Evolutionary conservation across 2,329 filamentous ascomycete species (phyloP), one percentile per base, ranked within the genome.

Genomic region (Cryphonectria nitschkei): DNA sequence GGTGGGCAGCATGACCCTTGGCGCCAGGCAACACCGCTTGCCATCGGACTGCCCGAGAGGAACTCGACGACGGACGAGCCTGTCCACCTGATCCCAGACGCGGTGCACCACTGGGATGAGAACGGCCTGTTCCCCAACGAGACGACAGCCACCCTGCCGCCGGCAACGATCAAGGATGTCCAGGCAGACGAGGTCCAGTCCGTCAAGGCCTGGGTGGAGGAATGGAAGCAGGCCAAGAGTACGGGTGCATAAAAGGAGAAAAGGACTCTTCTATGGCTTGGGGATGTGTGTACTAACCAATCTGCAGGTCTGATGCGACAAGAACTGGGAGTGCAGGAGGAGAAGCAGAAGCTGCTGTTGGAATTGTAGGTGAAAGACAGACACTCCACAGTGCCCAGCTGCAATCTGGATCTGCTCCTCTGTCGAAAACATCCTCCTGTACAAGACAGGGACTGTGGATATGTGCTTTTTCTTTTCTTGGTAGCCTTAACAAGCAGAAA

Each of bases 101-200:
- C 88, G 0, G 92, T 95, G 29, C 93, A 97, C 79, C 93, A 95
- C 78, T 96, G 92, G 91, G 92, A 93, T 74, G 90, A 92, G 81
- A 91, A 92, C 74, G 89, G 90, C 0, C 75, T 92, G n/a, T 88
- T 90, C 65, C 79, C 83, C 0, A 90, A 90, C 70, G 84, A 92
- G 78, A 90, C 90, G 0, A 87, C 84, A 7, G 74, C 83, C 1
- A 80, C 81, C 0, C 76, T 93, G 43, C 90, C 91, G 1, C 90
- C 90, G 0, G 76, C 80, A 1, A 81, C 88, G 2, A 85, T 94
- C 7, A 83, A 81, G 3, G 83, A 89, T 19, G 84, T 87, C 0
- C 92, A 94, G 77, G 78, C 80, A 58, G 79, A 86, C 73, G 84
- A 92, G 74, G 81, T 88, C 14, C 80, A 83, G 54, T 91, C 92